Evolutionary conservation across 108 stramenopile species (phyloP), one percentile per base, ranked within the genome.

Genomic region (Aureococcus anophagefferens): DNA sequence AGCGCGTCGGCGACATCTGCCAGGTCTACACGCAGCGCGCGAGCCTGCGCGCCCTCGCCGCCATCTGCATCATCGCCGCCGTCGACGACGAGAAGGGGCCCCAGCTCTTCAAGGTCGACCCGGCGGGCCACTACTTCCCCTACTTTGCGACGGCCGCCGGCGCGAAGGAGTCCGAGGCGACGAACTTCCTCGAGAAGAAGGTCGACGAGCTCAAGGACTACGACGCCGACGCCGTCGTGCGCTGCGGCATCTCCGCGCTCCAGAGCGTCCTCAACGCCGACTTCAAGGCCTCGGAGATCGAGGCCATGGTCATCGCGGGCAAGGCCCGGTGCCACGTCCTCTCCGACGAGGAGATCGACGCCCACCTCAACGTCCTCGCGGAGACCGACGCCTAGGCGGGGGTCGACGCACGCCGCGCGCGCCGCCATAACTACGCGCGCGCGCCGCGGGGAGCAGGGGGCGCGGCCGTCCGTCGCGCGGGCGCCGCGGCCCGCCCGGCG

Each of bases 21-120:
- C 93, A 99, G 87, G 93, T 99, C 62, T 93, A 96, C 80, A 99
- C 98, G 32, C 98, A 99, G 84, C 80, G 87, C 65, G 96, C 96
- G 15, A 78, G 77, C 28, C 89, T 92, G 89, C 90, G 98, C 44
- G 91, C 93, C 15, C 74, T 98, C 78, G 96, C 97, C 17, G 80
- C 77, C 69, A 89, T 95, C 65, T 89, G 88, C 34, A 74, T 96
- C 15, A 84, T 99, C 30, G 82, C 95, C 71, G 94, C 92, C 45
- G 89, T 98, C 25, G 98, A 99, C 77, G 98, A 99, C 64, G 98
- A 98, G 79, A 85, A 80, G 77, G 98, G 98, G 44, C 94, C 98
- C 33, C 87, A 88, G 76, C 84, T 97, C 28, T 92, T 87, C 79
- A 96, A 96, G 90, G 91, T 97, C 14, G 98, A 99, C 82, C 96